phyloP scores from a whole-genome alignment of 352 stramenopile species.

The Phytophthora litchii region DNA sequence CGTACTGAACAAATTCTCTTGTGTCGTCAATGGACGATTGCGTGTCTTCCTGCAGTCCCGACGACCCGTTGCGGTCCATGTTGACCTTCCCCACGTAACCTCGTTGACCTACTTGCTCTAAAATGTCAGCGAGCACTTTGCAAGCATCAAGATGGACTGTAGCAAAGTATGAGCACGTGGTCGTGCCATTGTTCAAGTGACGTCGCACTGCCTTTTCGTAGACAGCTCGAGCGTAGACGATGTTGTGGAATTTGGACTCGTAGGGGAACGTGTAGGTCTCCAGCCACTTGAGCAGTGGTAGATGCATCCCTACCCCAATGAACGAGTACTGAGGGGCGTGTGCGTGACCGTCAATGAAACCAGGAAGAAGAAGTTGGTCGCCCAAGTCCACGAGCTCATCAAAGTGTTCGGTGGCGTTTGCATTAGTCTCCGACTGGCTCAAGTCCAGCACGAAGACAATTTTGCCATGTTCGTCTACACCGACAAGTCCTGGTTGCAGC shows the following conservation, averaged over 20 bases:
- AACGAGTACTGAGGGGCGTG: constrained; percentile 95
- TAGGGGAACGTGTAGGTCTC: constrained; percentile 95
- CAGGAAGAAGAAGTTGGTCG: constrained; percentile 88
- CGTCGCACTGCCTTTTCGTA: constrained; percentile 90
- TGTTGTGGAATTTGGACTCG: constrained; percentile 80
- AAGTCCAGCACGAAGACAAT: constrained; percentile 32
- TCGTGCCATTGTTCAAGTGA: constrained; percentile 91
- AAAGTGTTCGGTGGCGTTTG: constrained; percentile 18
- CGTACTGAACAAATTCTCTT: constrained; percentile 87
- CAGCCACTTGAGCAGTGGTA: constrained; percentile 94
- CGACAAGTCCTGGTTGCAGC: constrained; percentile 52
- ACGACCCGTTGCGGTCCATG: constrained; percentile 94
- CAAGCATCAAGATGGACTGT: constrained; percentile 91
- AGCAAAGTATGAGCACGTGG: constrained; percentile 94
- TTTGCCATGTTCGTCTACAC: constrained; percentile 33
- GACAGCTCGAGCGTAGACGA: constrained; percentile 71
- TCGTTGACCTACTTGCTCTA: constrained; percentile 85
- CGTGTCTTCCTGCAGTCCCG: constrained; percentile 88
- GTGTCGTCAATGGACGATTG: constrained; percentile 84
- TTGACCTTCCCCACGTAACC: constrained; percentile 95
- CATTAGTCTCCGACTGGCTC: constrained; percentile 29
- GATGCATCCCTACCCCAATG: constrained; percentile 93
- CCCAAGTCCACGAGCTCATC: constrained; percentile 73
- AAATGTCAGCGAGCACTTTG: constrained; percentile 91
- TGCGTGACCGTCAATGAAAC: constrained; percentile 94